Conservation (phyloP, 331 rosid species). For the Acacia concinna region DNA sequence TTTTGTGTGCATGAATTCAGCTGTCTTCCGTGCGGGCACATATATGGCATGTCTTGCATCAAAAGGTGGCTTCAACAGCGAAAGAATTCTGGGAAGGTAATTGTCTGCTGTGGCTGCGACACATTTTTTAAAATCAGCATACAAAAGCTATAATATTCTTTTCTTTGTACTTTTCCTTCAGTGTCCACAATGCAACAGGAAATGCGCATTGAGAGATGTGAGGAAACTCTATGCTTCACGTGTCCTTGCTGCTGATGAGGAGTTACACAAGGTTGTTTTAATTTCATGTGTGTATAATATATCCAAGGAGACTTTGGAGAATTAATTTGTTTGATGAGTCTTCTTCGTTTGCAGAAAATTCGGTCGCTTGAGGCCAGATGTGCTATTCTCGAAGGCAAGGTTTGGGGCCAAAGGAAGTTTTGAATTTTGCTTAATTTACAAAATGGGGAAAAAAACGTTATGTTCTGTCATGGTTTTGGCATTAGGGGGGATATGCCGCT, state of each 20-base stretch:
- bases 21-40: constrained; percentile 97
- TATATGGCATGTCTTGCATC: constrained; percentile 89
- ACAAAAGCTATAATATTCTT: neutral
- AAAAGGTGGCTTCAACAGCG: constrained; percentile 68
- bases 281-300: constrained; percentile 5
- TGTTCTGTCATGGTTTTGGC: neutral
- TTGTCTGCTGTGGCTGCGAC: neutral
- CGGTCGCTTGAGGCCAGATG: constrained; percentile 68
- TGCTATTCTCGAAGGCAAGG: constrained; percentile 69
- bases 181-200: constrained; percentile 94
- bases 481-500: constrained; percentile 19
- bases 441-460: neutral
- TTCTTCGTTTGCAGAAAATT: constrained; percentile 59
- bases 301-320: constrained; percentile 4
- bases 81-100: constrained; percentile 66
- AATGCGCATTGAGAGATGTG: constrained; percentile 70
- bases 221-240: constrained; percentile 74
- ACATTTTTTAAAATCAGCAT: neutral
- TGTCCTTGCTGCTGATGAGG: constrained; percentile 49
- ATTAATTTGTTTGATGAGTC: constrained; percentile 11
- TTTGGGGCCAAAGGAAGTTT: constrained; percentile 22
- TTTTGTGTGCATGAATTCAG: constrained; percentile 44
- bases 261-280: constrained; percentile 63
- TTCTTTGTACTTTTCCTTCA: constrained; percentile 26
- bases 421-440: neutral